Evolutionary conservation across 2,329 filamentous ascomycete genomes (phyloP), one percentile per base, ranked within the genome.

Genomic region (Mollisiaceae sp.): DNA sequence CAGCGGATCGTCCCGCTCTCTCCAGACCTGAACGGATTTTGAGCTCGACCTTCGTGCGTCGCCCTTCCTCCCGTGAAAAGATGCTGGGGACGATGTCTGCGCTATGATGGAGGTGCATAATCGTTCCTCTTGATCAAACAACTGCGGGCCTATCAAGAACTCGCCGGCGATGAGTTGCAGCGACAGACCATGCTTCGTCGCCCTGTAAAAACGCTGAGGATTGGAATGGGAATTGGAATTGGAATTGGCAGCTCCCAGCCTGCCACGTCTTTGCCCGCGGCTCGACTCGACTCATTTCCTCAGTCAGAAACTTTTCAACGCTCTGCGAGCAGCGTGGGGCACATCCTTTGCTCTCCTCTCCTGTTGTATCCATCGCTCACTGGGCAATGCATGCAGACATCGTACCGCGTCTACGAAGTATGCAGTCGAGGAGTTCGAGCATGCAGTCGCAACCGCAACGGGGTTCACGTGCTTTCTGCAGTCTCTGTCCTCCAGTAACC

Each of bases 1-100:
- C 58, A 59, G 54, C 59, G 63, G 63, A 62, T 64, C 62, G 62
- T 64, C 62, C 62, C 62, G 62, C 59, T 62, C n/a, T 47, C 43
- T 55, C 59, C 41, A 39, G 35, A n/a, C 54, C 20, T 38, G 24
- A 18, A 8, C 5, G 27, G 6, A 32, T 6, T 32, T 32, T 32
- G 27, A 32, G 6, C 27, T 32, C 3, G 27, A 32, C 39, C 45
- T 47, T 62, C 24, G 12, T 22, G 6, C 22, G 27, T 59, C 20
- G 35, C 12, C 22, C 35, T 36, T 1, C 18, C 20, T 58, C 8
- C 9, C 35, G 24, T 2, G 18, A 39, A 9, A 41, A 12, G 39
- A 20, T 36, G 24, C 20, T 35, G 9, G 32, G 41, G n/a, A 22
- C 24, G 12, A 60, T 45, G 58, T 22, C 45, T 24, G 24, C 41